Conservation (phyloP, 768 basidiomycete species). For the Tubosaeta brunneosetosa region DNA sequence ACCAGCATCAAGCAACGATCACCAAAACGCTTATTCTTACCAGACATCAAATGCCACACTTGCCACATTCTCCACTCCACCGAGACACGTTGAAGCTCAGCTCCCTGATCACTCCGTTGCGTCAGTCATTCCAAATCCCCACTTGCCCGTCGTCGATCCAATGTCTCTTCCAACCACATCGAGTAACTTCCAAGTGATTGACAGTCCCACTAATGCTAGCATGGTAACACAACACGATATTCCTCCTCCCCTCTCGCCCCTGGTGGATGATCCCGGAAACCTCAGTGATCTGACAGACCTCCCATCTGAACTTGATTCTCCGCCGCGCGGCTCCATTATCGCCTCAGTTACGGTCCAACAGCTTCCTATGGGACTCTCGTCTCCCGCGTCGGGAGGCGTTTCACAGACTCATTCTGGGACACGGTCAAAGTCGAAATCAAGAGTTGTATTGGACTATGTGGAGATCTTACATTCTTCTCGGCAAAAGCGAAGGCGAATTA, state of each 20-base stretch:
- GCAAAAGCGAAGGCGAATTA: conserved; percentile 13
- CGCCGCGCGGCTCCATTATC: conserved; percentile 5
- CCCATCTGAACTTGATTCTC: conserved; percentile 18
- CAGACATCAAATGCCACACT: background rate
- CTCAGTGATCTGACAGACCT: conserved; percentile 31
- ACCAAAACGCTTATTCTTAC: background rate
- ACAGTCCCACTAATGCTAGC: background rate
- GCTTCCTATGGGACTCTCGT: background rate
- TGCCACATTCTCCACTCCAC: background rate
- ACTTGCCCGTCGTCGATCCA: background rate
- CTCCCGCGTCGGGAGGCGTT: background rate
- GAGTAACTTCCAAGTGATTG: background rate
- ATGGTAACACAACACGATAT: background rate
- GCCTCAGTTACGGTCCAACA: background rate
- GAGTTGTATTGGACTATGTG: conserved; percentile 22
- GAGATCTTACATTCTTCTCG: conserved; percentile 14
- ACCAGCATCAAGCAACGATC: background rate
- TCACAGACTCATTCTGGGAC: background rate
- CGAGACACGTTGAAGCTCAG: background rate
- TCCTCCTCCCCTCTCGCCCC: background rate
- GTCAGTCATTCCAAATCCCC: background rate
- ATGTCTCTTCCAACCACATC: background rate
- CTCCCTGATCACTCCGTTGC: background rate
- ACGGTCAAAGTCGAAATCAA: conserved; percentile 5
- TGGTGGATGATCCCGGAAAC: conserved; percentile 9